These are phyloP conservation scores for Claviceps humidiphila DNA, from an alignment of 2,329 filamentous ascomycete genomes.

Conservation along the genomic window DNA sequence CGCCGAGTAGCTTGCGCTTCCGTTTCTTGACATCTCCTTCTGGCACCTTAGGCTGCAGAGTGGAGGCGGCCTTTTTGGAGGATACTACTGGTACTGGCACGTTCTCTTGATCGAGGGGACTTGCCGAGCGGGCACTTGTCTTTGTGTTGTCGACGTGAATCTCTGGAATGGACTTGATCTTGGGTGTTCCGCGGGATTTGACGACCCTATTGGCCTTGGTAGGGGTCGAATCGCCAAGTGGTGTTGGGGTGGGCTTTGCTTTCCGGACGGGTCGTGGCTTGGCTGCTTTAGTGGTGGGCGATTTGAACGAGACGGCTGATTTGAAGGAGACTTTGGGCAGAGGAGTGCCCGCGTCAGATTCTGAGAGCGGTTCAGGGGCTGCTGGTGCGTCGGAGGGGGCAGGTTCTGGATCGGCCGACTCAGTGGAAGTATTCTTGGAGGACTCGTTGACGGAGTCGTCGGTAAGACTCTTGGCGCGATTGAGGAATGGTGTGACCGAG, in stretches of 20 bases:
- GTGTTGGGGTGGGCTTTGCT: conserved; percentile 25
- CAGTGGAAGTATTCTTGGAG: conserved; percentile 10
- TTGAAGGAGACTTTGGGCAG: conserved; percentile 7
- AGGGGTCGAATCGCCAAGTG: conserved; percentile 30
- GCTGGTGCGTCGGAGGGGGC: conserved; percentile 5
- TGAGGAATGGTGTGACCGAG: conserved; percentile 88
- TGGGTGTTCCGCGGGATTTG: conserved; percentile 4
- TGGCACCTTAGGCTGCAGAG: conserved; percentile 6
- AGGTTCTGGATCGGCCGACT: conserved; percentile 19
- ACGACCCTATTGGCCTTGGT: conserved; percentile 29
- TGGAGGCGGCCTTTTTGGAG: conserved; percentile 7
- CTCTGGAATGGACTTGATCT: conserved; percentile 2
- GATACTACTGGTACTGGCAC: not conserved
- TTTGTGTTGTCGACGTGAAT: conserved; percentile 19
- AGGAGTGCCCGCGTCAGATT: conserved; percentile 14
- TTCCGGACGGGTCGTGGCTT: conserved; percentile 31
- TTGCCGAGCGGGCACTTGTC: conserved; percentile 24
- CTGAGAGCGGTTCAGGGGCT: conserved; percentile 1
- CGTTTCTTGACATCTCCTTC: conserved; percentile 43
- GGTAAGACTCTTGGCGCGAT: conserved; percentile 48
- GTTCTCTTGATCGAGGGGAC: conserved; percentile 19
- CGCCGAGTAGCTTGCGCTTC: conserved; percentile 59
- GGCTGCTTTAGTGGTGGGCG: conserved; percentile 5
- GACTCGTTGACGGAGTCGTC: conserved; percentile 21
- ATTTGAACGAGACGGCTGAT: conserved; percentile 3